phyloP scores from a whole-genome alignment of 352 stramenopile species.

The Globisporangium splendens region DNA sequence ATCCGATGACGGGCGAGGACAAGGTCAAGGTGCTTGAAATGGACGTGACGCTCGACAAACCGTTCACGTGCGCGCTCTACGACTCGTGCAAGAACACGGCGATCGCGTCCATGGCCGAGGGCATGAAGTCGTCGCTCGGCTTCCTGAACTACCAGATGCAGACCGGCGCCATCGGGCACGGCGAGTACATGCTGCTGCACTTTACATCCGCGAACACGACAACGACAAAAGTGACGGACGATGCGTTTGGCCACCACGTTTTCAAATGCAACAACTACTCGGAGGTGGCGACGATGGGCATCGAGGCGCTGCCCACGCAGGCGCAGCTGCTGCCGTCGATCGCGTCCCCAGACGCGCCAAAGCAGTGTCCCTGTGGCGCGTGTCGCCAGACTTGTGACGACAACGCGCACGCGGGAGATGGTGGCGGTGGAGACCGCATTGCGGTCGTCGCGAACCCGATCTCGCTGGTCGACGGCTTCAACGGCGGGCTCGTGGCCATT shows the following conservation, averaged over 20 bases:
- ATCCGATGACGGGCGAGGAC: slow-evolving; percentile 73
- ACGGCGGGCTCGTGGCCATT: slow-evolving; percentile 46
- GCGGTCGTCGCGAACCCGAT: slow-evolving; percentile 65
- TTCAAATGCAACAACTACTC: slow-evolving; percentile 82
- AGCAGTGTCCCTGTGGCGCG: slow-evolving; percentile 75
- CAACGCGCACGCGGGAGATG: slow-evolving; percentile 20
- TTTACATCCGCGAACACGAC: slow-evolving; percentile 42
- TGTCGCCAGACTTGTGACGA: slow-evolving; percentile 64
- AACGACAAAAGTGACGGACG: not conserved
- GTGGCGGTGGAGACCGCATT: slow-evolving; percentile 31
- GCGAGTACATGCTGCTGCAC: slow-evolving; percentile 79
- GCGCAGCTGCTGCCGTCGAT: slow-evolving; percentile 70
- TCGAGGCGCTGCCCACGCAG: slow-evolving; percentile 44
- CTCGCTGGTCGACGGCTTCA: slow-evolving; percentile 63
- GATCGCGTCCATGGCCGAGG: slow-evolving; percentile 64
- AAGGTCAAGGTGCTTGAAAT: slow-evolving; percentile 79
- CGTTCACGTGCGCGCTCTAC: slow-evolving; percentile 74
- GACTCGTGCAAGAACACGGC: slow-evolving; percentile 86
- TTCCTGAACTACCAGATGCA: slow-evolving; percentile 90
- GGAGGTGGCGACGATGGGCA: slow-evolving; percentile 30
- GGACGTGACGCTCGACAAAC: slow-evolving; percentile 67
- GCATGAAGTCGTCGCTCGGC: slow-evolving; percentile 80
- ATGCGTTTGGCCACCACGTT: slow-evolving; percentile 50
- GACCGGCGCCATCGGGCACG: slow-evolving; percentile 81
- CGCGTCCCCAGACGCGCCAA: slow-evolving; percentile 33